Evolutionary conservation across 2,329 filamentous ascomycete genomes (phyloP), one percentile per base, ranked within the genome.

Genomic region (Pseudomassariella vexata): DNA sequence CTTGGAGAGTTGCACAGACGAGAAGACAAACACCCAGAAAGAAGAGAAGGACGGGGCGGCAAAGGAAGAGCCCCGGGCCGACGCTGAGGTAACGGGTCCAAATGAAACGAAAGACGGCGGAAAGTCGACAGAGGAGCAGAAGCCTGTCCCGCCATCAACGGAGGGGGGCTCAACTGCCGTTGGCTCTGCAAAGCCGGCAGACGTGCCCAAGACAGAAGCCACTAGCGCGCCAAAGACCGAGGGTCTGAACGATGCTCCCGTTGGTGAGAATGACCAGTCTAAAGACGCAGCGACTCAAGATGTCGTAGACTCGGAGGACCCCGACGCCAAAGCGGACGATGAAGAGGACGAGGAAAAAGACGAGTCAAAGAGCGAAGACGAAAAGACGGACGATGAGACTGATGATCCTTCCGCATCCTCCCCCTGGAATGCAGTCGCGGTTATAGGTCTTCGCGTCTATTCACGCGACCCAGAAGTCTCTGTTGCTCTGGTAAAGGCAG

Each of bases 371-470:
- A 36, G 38, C 7, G 38, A 40, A 3, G 38, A 42, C n/a, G 68
- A 70, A 24, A 66, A 72, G 12, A 59, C 59, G 5, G 67, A 70
- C 38, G 69, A 73, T 28, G 14, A 28, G 5, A 15, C 5, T 14
- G 25, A 28, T 17, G 32, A 35, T 9, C 2, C 6, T 14, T 10
- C 15, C 4, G 19, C 27, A 9, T 67, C 66, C 28, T 63, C 69
- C 14, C 67, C 71, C 1, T 79, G 75, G 74, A 78, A 78, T 47
- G 73, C 74, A 5, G 64, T 78, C 28, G 70, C 66, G 40, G 66
- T 77, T 15, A 63, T 79, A 0, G 74, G 75, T 0, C 57, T 79
- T 26, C 63, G 72, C 5, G 69, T 79, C 9, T 79, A 78, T 50
- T 30, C 38, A 5, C 38, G 24, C 8, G 38, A 40, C 18, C 31